phyloP scores from a whole-genome alignment of 2,329 filamentous ascomycete species.

The Hymenoscyphus fructigenus region DNA sequence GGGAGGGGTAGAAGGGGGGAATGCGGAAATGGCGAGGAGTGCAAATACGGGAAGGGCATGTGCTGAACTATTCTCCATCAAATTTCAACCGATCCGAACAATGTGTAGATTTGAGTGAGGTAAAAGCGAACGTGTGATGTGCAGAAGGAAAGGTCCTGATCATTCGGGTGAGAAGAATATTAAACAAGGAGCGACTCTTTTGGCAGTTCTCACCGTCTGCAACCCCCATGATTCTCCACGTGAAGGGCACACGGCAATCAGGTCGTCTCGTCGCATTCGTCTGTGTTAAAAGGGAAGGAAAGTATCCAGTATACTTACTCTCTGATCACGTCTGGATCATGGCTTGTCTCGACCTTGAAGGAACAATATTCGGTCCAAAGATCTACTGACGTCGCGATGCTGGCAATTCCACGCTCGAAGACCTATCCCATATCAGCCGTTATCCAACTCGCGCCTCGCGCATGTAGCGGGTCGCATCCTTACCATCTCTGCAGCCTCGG shows the following conservation, averaged over 20 bases:
- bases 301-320: conserved; percentile 86
- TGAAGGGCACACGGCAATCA: conserved; percentile 24
- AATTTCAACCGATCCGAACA: conserved; percentile 44
- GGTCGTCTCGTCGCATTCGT: conserved; percentile 42
- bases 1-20: conserved; percentile 28
- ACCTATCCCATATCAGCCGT: conserved; percentile 55
- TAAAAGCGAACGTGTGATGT: conserved; percentile 46
- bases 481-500: conserved; percentile 96
- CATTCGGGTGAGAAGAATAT: conserved; percentile 64
- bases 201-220: conserved; percentile 71
- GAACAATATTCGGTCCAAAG: conserved; percentile 96
- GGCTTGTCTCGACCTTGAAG: conserved; percentile 97
- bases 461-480: conserved; percentile 30
- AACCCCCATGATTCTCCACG: conserved; percentile 44
- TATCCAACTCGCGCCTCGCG: conserved; percentile 5
- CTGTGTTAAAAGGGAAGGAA: conserved; percentile 64
- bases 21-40: conserved; percentile 45
- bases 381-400: conserved; percentile 90
- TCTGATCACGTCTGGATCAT: conserved; percentile 93
- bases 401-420: conserved; percentile 92
- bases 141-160: conserved; percentile 59
- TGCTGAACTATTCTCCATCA: conserved; percentile 50
- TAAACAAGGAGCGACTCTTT: conserved; percentile 54
- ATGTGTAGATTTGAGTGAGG: conserved; percentile 37
- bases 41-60: conserved; percentile 62